A percentile compares a stretch with the other conserved stretches of the same genome.
Conservation (phyloP, 2,329 filamentous ascomycete genomes). For the Sphaerulina musiva region DNA sequence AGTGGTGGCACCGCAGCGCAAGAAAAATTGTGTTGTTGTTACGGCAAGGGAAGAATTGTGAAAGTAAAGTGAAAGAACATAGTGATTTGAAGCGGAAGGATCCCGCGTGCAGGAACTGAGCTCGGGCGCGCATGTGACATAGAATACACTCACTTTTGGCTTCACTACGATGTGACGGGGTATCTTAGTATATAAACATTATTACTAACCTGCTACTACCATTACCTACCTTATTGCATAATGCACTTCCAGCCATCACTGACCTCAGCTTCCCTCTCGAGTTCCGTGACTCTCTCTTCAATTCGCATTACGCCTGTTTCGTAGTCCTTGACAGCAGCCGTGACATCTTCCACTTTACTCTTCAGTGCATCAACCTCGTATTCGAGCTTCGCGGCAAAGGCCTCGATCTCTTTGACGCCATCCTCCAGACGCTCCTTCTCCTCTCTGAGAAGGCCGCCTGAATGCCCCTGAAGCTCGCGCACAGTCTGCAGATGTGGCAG, state of each 20-base stretch:
- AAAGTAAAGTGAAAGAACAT: background rate
- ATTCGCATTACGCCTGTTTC: slow-evolving; percentile 55
- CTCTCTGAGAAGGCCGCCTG: slow-evolving; percentile 61
- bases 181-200: slow-evolving; percentile 4
- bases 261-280: slow-evolving; percentile 53
- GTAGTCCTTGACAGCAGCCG: slow-evolving; percentile 73
- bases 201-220: background rate
- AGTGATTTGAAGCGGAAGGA: background rate
- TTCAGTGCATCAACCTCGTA: slow-evolving; percentile 82
- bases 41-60: background rate
- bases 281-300: slow-evolving; percentile 43
- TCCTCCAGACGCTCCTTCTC: slow-evolving; percentile 65
- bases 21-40: background rate
- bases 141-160: background rate
- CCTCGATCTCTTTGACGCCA: slow-evolving; percentile 69
- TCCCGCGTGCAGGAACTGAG: no score
- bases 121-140: no score
- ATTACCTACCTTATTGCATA: slow-evolving; percentile 15
- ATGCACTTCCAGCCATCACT: slow-evolving; percentile 26
- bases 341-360: slow-evolving; percentile 77
- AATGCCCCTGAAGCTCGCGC: slow-evolving; percentile 59
- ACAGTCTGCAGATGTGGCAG: slow-evolving; percentile 64
- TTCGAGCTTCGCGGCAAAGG: slow-evolving; percentile 75
- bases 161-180: background rate
- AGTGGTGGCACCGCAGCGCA: slow-evolving; percentile 2